Evolutionary conservation across 768 basidiomycete species (phyloP), one percentile per base, ranked within the genome.

Genomic region (Coprinellus micaceus): DNA sequence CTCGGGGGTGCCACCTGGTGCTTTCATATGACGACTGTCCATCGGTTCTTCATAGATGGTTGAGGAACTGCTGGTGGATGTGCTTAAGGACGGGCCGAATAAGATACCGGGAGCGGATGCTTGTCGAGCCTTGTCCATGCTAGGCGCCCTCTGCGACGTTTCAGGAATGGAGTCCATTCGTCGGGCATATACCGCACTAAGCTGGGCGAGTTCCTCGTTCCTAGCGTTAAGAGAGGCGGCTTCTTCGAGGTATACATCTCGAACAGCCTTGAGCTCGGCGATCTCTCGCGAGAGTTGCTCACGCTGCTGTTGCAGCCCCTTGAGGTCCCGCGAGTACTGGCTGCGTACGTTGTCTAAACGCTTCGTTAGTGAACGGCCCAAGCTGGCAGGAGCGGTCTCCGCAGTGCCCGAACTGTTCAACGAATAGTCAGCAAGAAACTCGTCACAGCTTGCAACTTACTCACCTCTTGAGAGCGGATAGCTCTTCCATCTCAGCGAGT

Each of bases 401-500:
- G 64, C 56, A 51, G 63, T 48, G 51, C 66, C 67, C 37, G 64
- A 64, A n/a, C 69, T 67, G 61, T 63, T 67, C n/a, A 52, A 60
- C 25, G 48, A 10, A 30, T 25, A 26, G 24, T 9, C 41, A 51
- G 57, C 54, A 41, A 50, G 52, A 54, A 39, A 57, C 50, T 21
- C 58, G 47, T 47, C 24, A 22, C 37, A 33, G 52, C 46, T 45
- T 15, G 44, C 4, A 5, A 19, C 2, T 5, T 3, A 75, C 78
- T 48, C 62, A 94, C 94, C 81, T 84, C 66, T 84, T 90, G 0
- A 81, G 81, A 19, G 81, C 82, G 19, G 85, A 82, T 30, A 99
- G 77, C 71, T 98, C 94, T 66, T 96, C 94, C 36, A 98, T 84
- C 69, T 99, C 96, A 0, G 94, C 94, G 56, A 98, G 71, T 11